phyloP scores from a whole-genome alignment of 257 asterid genomes.

The Fraxinus excelsior region DNA sequence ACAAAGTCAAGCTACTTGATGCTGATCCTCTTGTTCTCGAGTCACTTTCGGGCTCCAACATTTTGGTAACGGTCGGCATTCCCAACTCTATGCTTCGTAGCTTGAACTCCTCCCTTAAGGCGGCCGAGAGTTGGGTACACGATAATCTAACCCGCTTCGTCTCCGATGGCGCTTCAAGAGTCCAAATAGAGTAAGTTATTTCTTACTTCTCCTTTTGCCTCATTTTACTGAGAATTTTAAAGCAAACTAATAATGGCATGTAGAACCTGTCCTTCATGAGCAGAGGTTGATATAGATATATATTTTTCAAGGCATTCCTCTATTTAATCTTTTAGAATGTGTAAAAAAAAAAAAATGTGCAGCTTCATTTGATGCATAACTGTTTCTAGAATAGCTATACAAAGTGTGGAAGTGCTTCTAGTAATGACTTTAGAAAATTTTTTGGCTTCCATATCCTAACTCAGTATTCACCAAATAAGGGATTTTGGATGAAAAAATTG shows the following conservation, averaged over 20 bases:
- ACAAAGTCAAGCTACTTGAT: slow-evolving; percentile 70
- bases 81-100: slow-evolving; percentile 76
- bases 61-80: slow-evolving; percentile 70
- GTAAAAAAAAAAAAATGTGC: not conserved
- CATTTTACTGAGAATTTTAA: not conserved
- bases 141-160: slow-evolving; percentile 81
- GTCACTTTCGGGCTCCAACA: slow-evolving; percentile 65
- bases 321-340: not conserved
- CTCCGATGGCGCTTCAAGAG: slow-evolving; percentile 50
- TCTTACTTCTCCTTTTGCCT: not conserved
- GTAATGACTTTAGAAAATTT: not conserved
- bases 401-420: not conserved
- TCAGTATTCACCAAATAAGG: not conserved
- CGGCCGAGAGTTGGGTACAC: slow-evolving; percentile 88
- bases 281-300: not conserved
- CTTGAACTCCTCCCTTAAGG: slow-evolving; percentile 66
- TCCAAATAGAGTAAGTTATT: slow-evolving; percentile 63
- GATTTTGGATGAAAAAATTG: not conserved
- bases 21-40: slow-evolving; percentile 61
- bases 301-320: not conserved
- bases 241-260: not conserved
- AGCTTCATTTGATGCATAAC: not conserved
- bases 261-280: not conserved
- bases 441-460: not conserved
- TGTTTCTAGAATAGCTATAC: not conserved